phyloP scores from a whole-genome alignment of 2,329 filamentous ascomycete genomes.

The Fusarium decemcellulare region DNA sequence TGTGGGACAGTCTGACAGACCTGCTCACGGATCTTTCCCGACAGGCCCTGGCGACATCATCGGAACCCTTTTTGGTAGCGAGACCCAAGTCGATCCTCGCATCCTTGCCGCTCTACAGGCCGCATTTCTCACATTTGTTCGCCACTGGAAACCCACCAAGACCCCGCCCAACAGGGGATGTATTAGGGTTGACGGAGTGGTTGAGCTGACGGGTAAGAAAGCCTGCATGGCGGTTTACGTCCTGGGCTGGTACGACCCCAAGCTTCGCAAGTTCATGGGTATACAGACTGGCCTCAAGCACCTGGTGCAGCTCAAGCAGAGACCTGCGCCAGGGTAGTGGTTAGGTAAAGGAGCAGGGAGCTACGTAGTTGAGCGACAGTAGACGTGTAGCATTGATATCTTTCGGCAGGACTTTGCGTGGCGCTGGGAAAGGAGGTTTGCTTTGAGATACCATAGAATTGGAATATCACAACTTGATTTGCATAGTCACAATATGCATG shows the following conservation, averaged over 20 bases:
- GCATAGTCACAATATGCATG: background rate
- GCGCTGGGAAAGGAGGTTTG: slow-evolving; percentile 44
- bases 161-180: slow-evolving; percentile 64
- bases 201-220: slow-evolving; percentile 65
- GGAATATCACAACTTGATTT: slow-evolving; percentile 37
- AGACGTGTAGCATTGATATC: slow-evolving; percentile 15
- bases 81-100: slow-evolving; percentile 54
- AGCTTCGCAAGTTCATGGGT: slow-evolving; percentile 61
- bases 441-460: slow-evolving; percentile 48
- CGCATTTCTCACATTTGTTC: slow-evolving; percentile 53
- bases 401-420: slow-evolving; percentile 41
- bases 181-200: slow-evolving; percentile 66
- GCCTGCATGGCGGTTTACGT: slow-evolving; percentile 67
- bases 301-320: slow-evolving; percentile 57
- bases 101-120: slow-evolving; percentile 51
- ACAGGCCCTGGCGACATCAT: slow-evolving; percentile 44
- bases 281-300: slow-evolving; percentile 61
- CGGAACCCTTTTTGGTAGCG: slow-evolving; percentile 44
- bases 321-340: slow-evolving; percentile 50
- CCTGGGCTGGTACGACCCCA: slow-evolving; percentile 69
- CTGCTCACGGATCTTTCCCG: slow-evolving; percentile 43
- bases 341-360: background rate
- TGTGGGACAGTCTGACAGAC: slow-evolving; percentile 43
- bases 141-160: slow-evolving; percentile 63
- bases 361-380: background rate